These are phyloP conservation scores for Cytospora chrysosperma DNA, from an alignment of 2,329 filamentous ascomycete species.

Conservation along the genomic window DNA sequence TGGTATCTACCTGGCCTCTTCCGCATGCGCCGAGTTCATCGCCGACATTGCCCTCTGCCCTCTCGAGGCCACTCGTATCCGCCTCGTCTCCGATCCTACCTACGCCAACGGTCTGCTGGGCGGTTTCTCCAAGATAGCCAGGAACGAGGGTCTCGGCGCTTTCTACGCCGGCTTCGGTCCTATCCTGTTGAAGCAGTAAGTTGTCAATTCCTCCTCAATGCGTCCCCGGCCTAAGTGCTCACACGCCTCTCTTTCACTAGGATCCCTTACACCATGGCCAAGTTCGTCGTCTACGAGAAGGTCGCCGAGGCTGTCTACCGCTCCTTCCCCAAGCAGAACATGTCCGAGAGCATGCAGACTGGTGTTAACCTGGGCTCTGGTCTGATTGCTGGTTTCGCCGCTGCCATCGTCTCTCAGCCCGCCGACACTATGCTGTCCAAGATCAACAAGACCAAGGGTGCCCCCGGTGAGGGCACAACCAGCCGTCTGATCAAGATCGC, in stretches of 20 bases:
- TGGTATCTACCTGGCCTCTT: conserved; percentile 74
- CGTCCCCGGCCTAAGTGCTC: neutral
- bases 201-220: conserved; percentile 23
- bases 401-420: conserved; percentile 70
- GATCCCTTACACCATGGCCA: conserved; percentile 30
- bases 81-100: conserved; percentile 83
- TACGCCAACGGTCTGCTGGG: conserved; percentile 78
- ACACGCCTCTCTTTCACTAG: conserved; percentile 7
- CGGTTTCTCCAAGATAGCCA: conserved; percentile 81
- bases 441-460: conserved; percentile 75
- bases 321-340: conserved; percentile 30
- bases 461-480: conserved; percentile 67
- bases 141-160: conserved; percentile 77
- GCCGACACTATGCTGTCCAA: conserved; percentile 76
- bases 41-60: conserved; percentile 84
- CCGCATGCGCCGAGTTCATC: conserved; percentile 65
- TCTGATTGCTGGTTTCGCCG: conserved; percentile 72
- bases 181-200: conserved; percentile 77
- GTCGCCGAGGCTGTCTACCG: conserved; percentile 26
- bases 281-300: conserved; percentile 31
- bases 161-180: conserved; percentile 92
- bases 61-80: conserved; percentile 89
- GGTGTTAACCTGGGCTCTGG: conserved; percentile 71
- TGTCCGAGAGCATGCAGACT: conserved; percentile 37
- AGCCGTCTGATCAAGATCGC: conserved; percentile 69